Evolutionary conservation across 768 basidiomycete species (phyloP).

Genomic region (Lactifluus volemus): DNA sequence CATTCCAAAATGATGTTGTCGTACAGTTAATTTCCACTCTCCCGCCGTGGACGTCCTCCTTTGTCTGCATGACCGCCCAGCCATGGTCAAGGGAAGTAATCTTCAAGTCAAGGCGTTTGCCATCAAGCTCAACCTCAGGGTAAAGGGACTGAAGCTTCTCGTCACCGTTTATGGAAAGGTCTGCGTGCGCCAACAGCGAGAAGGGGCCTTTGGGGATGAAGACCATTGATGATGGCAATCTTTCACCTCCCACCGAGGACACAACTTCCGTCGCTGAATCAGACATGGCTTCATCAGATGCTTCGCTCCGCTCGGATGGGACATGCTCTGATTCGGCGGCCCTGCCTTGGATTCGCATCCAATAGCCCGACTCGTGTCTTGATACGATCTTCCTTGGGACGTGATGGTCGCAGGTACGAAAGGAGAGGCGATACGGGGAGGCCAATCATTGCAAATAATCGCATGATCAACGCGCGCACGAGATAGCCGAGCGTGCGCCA

Average conservation of each 20-base stretch:
- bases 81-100: conserved; percentile 3
- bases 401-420: not conserved
- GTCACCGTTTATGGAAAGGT: not conserved
- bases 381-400: not conserved
- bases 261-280: conserved; percentile 13
- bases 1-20: not conserved
- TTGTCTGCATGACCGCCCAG: conserved; percentile 8
- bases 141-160: not conserved
- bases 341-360: not conserved
- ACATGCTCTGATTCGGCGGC: not conserved
- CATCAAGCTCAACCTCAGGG: conserved; percentile 10
- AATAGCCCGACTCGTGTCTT: not conserved
- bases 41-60: conserved; percentile 12
- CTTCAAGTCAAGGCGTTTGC: conserved; percentile 10
- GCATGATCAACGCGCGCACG: conserved; percentile 14
- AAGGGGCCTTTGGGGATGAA: conserved; percentile 18
- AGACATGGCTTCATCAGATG: not conserved
- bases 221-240: not conserved
- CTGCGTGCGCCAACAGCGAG: conserved; percentile 3
- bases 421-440: not conserved
- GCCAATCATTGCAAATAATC: conserved; percentile 8
- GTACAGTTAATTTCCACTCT: conserved; percentile 8
- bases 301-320: not conserved
- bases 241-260: not conserved
- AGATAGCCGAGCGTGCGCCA: conserved; percentile 14